Evolutionary conservation across 116 monocot species (phyloP).

Genomic region (Cymodocea nodosa): DNA sequence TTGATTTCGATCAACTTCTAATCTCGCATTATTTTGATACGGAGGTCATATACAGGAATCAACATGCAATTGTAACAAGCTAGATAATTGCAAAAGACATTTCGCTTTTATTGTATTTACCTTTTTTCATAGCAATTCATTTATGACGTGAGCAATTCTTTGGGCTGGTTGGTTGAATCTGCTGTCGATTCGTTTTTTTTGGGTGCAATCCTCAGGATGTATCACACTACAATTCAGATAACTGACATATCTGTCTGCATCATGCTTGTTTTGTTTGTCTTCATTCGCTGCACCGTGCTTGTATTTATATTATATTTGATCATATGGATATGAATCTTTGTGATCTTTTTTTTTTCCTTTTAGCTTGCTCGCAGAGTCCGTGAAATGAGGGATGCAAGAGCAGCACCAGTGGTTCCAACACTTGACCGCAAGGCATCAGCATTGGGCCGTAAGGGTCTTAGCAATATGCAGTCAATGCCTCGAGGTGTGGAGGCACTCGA

Average conservation of each 20-base stretch:
- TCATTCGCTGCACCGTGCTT: neutral
- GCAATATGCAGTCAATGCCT: constrained; percentile 67
- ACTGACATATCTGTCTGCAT: too few relatives aligned
- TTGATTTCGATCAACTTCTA: too few relatives aligned
- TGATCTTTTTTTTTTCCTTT: constrained; percentile 10
- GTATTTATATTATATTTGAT: neutral
- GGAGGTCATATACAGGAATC: neutral
- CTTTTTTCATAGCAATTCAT: too few relatives aligned
- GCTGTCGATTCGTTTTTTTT: too few relatives aligned
- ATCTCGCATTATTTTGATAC: neutral
- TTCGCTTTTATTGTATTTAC: too few relatives aligned
- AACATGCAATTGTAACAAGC: neutral
- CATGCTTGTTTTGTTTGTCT: too few relatives aligned
- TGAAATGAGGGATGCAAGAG: constrained; percentile 87
- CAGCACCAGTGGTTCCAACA: constrained; percentile 37
- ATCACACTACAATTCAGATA: too few relatives aligned
- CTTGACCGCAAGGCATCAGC: constrained; percentile 42
- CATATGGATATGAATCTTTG: neutral
- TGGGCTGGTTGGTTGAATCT: too few relatives aligned
- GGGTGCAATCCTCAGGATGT: too few relatives aligned
- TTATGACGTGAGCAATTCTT: too few relatives aligned
- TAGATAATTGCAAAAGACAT: neutral
- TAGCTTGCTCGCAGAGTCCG: constrained; percentile 92
- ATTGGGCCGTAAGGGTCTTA: constrained; percentile 53
- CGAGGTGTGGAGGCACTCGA: constrained; percentile 93